phyloP scores from a whole-genome alignment of 2,329 filamentous ascomycete genomes.

The Didymella arachidicola region DNA sequence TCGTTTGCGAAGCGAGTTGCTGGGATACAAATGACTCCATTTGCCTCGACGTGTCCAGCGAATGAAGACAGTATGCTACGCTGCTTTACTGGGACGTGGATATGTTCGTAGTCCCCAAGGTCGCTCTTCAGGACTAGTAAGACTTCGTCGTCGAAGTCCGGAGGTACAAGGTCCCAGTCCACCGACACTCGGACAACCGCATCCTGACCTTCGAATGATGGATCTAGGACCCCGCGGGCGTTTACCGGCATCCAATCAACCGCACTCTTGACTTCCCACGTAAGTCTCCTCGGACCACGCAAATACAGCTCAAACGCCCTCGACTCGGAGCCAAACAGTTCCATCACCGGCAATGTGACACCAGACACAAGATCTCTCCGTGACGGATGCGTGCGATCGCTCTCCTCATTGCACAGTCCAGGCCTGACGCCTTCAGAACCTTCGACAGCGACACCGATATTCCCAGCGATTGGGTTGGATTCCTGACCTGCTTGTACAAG shows the following conservation, averaged over 20 bases:
- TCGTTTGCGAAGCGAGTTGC: neutral
- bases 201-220: neutral
- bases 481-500: neutral
- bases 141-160: neutral
- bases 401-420: neutral
- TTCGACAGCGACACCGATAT: neutral
- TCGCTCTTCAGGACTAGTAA: neutral
- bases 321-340: neutral
- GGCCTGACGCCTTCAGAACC: neutral
- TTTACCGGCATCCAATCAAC: neutral
- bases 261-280: neutral
- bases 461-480: neutral
- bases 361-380: neutral
- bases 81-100: neutral
- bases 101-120: neutral
- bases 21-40: neutral
- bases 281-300: neutral
- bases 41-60: neutral
- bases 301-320: neutral
- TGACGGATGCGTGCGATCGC: neutral
- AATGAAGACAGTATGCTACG: neutral
- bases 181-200: neutral
- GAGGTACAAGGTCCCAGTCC: neutral
- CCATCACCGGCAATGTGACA: neutral
- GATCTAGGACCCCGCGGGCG: neutral